Evolutionary conservation across 805 yeast species (phyloP).

Genomic region (Starmera quercuum): DNA sequence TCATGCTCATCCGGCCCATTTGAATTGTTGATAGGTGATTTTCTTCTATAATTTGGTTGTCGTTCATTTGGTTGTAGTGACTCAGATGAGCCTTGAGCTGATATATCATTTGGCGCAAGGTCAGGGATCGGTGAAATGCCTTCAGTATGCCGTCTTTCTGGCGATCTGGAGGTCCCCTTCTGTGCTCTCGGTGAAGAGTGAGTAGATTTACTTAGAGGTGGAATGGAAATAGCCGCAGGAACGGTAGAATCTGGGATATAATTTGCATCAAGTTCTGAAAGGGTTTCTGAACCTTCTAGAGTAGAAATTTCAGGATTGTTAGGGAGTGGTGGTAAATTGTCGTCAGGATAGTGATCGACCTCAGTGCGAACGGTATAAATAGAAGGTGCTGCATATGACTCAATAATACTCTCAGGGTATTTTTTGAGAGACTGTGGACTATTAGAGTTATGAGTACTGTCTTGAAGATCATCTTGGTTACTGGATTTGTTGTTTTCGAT

Average conservation of each 20-base stretch:
- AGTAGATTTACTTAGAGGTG: neutral
- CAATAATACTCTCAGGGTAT: neutral
- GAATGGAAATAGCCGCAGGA: neutral
- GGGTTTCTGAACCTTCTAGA: too few species aligned
- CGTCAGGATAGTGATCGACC: neutral
- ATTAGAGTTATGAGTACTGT: neutral
- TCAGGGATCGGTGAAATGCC: slow-evolving; percentile 1
- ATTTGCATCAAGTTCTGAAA: neutral
- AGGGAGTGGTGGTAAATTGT: neutral
- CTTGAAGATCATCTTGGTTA: too few species aligned
- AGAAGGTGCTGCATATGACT: neutral
- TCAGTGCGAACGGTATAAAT: neutral
- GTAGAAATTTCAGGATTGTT: too few species aligned
- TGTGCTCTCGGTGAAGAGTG: neutral
- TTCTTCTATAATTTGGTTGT: too few species aligned
- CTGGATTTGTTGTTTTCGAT: too few species aligned
- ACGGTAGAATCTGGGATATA: slow-evolving; percentile 1
- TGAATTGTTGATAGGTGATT: too few species aligned
- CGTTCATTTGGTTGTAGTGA: too few species aligned
- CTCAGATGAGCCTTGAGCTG: too few species aligned
- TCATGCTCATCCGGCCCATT: too few species aligned
- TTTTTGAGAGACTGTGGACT: neutral
- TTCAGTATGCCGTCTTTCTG: too few species aligned
- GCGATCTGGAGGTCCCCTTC: neutral
- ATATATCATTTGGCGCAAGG: too few species aligned